These are phyloP conservation scores for Nicotiana knightiana DNA, from an alignment of 257 asterid genomes.

Conservation along the genomic window DNA sequence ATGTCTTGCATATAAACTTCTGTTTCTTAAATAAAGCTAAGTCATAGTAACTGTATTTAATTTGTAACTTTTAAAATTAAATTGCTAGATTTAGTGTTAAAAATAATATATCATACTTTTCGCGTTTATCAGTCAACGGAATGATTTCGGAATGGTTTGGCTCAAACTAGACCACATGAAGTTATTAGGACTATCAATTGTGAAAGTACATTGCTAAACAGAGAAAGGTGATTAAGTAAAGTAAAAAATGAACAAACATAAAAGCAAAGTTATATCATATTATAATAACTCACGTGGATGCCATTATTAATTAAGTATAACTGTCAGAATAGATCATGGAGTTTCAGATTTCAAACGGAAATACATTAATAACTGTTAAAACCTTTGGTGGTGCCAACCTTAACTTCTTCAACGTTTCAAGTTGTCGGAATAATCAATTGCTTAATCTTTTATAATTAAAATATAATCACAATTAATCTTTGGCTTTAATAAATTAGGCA, in stretches of 20 bases:
- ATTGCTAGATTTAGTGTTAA: background rate
- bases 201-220: background rate
- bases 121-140: background rate
- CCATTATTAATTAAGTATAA: background rate
- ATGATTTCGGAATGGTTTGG: background rate
- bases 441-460: background rate
- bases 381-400: constrained; percentile 2
- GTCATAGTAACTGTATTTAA: background rate
- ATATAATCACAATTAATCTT: background rate
- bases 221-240: background rate
- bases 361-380: background rate
- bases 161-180: background rate
- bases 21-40: background rate
- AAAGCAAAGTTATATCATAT: background rate
- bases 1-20: background rate
- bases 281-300: constrained; percentile 5
- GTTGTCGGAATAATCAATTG: background rate
- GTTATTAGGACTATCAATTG: background rate
- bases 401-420: background rate
- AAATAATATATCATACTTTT: background rate
- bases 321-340: constrained; percentile 8
- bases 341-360: background rate
- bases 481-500: background rate
- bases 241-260: background rate
- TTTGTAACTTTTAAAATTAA: background rate